Percentiles rank a stretch among this genome's conserved stretches.
phyloP scores from a whole-genome alignment of 495 filamentous ascomycete genomes.

The Aspergillus olivimuriae region DNA sequence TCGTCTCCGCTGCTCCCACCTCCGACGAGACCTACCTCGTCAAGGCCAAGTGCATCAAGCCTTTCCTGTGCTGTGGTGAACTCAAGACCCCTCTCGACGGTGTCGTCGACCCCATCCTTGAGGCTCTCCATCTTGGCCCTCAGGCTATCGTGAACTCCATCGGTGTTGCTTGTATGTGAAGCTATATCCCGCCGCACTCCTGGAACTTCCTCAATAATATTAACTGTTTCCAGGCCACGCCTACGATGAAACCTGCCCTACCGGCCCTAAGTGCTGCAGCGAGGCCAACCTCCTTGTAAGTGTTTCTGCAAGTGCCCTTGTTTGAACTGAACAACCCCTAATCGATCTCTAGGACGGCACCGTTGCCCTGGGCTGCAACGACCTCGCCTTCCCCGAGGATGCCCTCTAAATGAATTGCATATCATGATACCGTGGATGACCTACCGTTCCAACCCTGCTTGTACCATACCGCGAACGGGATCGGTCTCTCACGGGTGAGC shows the following conservation, averaged over 20 bases:
- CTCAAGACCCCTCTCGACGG: slow-evolving; percentile 30
- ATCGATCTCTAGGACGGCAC: slow-evolving; percentile 14
- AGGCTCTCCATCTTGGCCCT: slow-evolving; percentile 72
- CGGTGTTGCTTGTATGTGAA: slow-evolving; percentile 28
- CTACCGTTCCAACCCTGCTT: not conserved
- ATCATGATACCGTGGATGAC: not conserved
- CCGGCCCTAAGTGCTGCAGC: slow-evolving; percentile 28
- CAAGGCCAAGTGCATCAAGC: slow-evolving; percentile 20
- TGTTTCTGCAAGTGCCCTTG: no score
- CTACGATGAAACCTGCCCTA: slow-evolving; percentile 18
- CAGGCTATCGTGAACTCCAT: slow-evolving; percentile 61
- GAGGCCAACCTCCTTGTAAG: slow-evolving; percentile 32
- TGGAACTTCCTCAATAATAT: not conserved
- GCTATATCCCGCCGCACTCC: not conserved
- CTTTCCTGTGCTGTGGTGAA: slow-evolving; percentile 26
- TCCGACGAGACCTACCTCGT: slow-evolving; percentile 6
- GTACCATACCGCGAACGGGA: no score
- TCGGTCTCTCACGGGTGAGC: not conserved
- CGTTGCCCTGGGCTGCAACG: slow-evolving; percentile 21
- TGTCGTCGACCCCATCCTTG: slow-evolving; percentile 68
- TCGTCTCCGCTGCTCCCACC: slow-evolving; percentile 20
- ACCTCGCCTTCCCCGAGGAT: not conserved
- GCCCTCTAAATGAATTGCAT: not conserved
- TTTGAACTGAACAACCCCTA: no score
- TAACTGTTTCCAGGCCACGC: slow-evolving; percentile 21